Conservation (phyloP, 2,329 filamentous ascomycete genomes). For the Gliomastix tumulicola region DNA sequence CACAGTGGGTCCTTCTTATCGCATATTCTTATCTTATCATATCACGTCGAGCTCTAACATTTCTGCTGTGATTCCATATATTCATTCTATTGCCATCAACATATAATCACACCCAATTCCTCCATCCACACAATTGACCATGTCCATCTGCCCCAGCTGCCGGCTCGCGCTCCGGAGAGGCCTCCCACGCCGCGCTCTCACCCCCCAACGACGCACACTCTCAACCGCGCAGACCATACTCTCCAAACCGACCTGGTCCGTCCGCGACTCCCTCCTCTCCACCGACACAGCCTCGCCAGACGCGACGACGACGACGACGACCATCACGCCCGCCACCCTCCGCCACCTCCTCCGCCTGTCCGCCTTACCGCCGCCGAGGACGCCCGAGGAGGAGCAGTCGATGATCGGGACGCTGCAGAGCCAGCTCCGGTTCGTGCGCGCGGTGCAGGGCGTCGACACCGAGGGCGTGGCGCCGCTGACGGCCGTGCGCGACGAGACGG, state of each 20-base stretch:
- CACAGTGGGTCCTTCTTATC: too few species aligned
- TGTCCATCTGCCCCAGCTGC: conserved; percentile 22
- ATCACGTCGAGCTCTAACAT: too few species aligned
- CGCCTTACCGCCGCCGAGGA: conserved; percentile 68
- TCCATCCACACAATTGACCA: too few species aligned
- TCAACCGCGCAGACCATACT: conserved; percentile 40
- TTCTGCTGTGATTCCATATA: too few species aligned
- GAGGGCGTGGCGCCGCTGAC: conserved; percentile 64
- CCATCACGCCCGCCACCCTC: conserved; percentile 61
- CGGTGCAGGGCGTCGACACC: conserved; percentile 76
- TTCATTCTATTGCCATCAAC: too few species aligned
- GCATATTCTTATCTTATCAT: too few species aligned
- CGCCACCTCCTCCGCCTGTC: conserved; percentile 84
- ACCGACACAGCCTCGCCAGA: conserved; percentile 13
- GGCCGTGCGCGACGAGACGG: conserved; percentile 76
- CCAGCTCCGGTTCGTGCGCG: conserved; percentile 85
- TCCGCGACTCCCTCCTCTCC: conserved; percentile 64
- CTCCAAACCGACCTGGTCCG: conserved; percentile 74
- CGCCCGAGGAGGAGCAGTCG: conserved; percentile 52
- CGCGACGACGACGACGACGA: conserved; percentile 17
- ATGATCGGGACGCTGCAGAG: conserved; percentile 72
- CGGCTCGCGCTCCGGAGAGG: conserved; percentile 16
- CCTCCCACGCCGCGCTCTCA: conserved; percentile 6
- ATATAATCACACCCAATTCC: too few species aligned
- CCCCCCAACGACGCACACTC: conserved; percentile 9